A percentile compares a stretch with the other conserved stretches of the same genome.
Evolutionary conservation across 148 eudicot genomes (phyloP).

Genomic region (Euryodendron excelsum): DNA sequence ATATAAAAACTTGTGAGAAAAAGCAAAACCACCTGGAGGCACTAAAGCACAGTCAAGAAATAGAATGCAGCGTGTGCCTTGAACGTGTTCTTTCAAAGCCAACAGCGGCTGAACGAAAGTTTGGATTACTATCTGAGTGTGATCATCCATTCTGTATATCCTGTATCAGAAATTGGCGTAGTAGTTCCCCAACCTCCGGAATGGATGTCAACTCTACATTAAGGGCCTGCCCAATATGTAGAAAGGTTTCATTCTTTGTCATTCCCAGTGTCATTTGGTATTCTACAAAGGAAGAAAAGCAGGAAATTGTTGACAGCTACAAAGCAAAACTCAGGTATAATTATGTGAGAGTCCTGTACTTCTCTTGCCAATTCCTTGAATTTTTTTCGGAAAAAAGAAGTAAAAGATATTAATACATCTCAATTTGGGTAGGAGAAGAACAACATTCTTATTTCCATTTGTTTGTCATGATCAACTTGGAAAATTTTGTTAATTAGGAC

Average conservation of each 20-base stretch:
- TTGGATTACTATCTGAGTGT: conserved; percentile 90
- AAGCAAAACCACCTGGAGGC: conserved; percentile 76
- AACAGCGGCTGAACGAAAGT: conserved; percentile 64
- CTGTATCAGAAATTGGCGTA: conserved; percentile 93
- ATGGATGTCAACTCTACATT: conserved; percentile 86
- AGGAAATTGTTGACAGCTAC: conserved; percentile 76
- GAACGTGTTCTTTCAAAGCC: conserved; percentile 89
- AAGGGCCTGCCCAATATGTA: conserved; percentile 94
- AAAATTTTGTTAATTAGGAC: background rate
- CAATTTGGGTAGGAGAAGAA: background rate
- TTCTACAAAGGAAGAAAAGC: conserved; percentile 71
- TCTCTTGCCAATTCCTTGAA: too few relatives aligned
- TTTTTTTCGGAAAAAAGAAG: too few relatives aligned
- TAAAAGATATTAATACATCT: background rate
- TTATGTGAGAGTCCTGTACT: too few relatives aligned
- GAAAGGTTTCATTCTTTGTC: conserved; percentile 91
- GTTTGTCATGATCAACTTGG: background rate
- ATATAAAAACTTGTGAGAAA: conserved; percentile 58
- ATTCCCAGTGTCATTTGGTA: conserved; percentile 98
- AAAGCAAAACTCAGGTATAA: too few relatives aligned
- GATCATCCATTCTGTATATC: conserved; percentile 91
- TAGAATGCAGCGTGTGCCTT: conserved; percentile 93
- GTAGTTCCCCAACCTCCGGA: conserved; percentile 77
- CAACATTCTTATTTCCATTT: background rate
- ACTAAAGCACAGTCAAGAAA: conserved; percentile 81